A percentile compares a stretch with the other conserved stretches of the same genome.
phyloP scores from a whole-genome alignment of 805 yeast genomes.

The Hanseniaspora thailandica region DNA sequence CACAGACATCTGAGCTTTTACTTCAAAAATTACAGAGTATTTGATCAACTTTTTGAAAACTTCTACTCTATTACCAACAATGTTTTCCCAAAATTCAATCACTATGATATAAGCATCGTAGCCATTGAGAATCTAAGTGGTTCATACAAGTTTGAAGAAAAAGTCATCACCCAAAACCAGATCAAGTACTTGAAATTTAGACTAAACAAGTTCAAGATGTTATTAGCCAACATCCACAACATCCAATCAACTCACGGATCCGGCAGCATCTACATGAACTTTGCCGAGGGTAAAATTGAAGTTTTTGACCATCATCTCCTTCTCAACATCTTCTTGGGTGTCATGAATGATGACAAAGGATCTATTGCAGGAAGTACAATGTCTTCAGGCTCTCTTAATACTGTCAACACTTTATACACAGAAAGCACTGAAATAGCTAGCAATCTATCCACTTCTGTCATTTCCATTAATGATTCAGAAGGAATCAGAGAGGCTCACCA shows the following conservation, averaged over 20 bases:
- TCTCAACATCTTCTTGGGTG: neutral
- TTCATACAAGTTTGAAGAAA: constrained; percentile 2
- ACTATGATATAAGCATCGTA: neutral
- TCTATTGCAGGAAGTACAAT: neutral
- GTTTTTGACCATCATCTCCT: neutral
- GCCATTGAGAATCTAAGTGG: neutral
- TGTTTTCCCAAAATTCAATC: neutral
- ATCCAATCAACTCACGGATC: neutral
- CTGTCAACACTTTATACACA: too few species aligned
- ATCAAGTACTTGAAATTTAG: neutral
- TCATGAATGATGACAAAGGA: neutral
- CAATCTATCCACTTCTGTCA: neutral
- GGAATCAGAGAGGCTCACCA: neutral
- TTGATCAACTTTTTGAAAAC: neutral
- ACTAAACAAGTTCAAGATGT: neutral
- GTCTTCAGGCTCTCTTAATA: neutral
- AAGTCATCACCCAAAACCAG: neutral
- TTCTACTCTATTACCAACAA: neutral
- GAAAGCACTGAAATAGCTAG: neutral
- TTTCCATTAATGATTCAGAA: neutral
- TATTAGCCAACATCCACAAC: neutral
- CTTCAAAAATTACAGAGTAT: neutral
- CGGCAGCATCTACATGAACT: neutral
- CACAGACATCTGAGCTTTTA: neutral
- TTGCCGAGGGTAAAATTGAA: neutral